phyloP scores from a whole-genome alignment of 805 yeast species.

The Sugiyamaella marilandica region DNA sequence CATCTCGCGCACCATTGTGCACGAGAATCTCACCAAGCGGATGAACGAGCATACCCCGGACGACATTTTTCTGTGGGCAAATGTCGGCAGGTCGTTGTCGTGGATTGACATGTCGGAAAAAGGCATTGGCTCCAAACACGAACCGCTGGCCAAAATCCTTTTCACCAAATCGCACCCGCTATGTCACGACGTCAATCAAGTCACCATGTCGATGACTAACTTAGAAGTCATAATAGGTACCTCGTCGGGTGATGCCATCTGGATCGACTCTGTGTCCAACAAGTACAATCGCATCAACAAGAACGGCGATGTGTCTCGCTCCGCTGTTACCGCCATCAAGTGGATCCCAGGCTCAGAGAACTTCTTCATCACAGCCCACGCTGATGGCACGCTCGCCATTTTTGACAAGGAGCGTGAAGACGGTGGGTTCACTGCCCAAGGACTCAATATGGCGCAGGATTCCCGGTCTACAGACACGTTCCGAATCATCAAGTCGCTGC shows the following conservation, averaged over 20 bases:
- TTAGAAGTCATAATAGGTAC: conserved; percentile 57
- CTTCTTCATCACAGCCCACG: conserved; percentile 51
- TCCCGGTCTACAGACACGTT: conserved; percentile 21
- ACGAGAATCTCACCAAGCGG: conserved; percentile 32
- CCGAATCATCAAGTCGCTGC: conserved; percentile 16
- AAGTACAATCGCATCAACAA: conserved; percentile 51
- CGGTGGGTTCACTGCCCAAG: conserved; percentile 20
- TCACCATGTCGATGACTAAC: conserved; percentile 29
- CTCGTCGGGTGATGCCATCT: conserved; percentile 60
- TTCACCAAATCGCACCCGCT: conserved; percentile 38
- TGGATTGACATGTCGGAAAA: conserved; percentile 30
- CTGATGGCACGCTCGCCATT: conserved; percentile 56
- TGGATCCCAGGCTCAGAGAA: conserved; percentile 45
- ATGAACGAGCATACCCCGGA: conserved; percentile 27
- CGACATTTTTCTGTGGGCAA: conserved; percentile 31
- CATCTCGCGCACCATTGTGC: conserved; percentile 34
- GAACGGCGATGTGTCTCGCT: conserved; percentile 40
- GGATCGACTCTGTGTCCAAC: conserved; percentile 51
- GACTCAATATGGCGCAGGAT: conserved; percentile 16
- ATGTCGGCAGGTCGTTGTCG: conserved; percentile 33
- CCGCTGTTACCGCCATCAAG: conserved; percentile 41
- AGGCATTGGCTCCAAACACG: conserved; percentile 25
- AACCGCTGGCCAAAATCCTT: conserved; percentile 36
- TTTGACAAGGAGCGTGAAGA: conserved; percentile 51
- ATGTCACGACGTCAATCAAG: conserved; percentile 35